Evolutionary conservation across 2,329 filamentous ascomycete species (phyloP).

Genomic region (Aspergillus tanneri): DNA sequence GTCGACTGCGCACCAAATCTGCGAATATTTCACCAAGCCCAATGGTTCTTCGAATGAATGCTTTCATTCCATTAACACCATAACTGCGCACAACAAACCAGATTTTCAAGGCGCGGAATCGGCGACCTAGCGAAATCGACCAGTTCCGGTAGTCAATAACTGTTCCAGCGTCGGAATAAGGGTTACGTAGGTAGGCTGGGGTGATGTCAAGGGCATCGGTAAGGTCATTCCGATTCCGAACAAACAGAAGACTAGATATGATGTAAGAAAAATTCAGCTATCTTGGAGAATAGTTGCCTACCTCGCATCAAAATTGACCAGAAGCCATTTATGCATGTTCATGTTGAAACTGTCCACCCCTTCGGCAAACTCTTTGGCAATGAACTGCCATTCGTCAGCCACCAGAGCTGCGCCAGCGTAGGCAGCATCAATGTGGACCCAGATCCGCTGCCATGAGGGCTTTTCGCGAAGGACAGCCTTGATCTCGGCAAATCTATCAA

Average conservation of each 20-base stretch:
- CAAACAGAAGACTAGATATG: constrained; percentile 66
- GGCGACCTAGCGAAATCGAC: constrained; percentile 88
- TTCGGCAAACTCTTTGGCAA: constrained; percentile 58
- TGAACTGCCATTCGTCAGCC: constrained; percentile 74
- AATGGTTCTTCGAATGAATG: constrained; percentile 70
- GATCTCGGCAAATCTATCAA: constrained; percentile 77
- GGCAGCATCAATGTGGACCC: constrained; percentile 92
- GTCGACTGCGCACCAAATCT: constrained; percentile 55
- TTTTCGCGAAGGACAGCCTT: constrained; percentile 52
- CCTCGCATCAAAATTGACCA: constrained; percentile 83
- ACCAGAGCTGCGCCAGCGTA: constrained; percentile 86
- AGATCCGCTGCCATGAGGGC: constrained; percentile 59
- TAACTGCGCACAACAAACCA: constrained; percentile 91
- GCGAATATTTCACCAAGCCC: constrained; percentile 69
- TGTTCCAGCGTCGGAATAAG: constrained; percentile 74
- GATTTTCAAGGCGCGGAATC: constrained; percentile 86
- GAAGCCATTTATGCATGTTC: constrained; percentile 97
- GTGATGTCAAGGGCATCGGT: constrained; percentile 75
- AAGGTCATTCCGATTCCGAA: constrained; percentile 73
- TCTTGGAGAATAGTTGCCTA: constrained; percentile 16
- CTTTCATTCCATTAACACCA: constrained; percentile 71
- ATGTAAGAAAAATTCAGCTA: not conserved
- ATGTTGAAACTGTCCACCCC: constrained; percentile 85
- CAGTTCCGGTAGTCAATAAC: constrained; percentile 96
- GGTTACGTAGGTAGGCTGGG: constrained; percentile 78